A percentile compares a stretch with the other conserved stretches of the same genome.
Conservation (phyloP, 495 filamentous ascomycete species). For the Talaromyces ruber region DNA sequence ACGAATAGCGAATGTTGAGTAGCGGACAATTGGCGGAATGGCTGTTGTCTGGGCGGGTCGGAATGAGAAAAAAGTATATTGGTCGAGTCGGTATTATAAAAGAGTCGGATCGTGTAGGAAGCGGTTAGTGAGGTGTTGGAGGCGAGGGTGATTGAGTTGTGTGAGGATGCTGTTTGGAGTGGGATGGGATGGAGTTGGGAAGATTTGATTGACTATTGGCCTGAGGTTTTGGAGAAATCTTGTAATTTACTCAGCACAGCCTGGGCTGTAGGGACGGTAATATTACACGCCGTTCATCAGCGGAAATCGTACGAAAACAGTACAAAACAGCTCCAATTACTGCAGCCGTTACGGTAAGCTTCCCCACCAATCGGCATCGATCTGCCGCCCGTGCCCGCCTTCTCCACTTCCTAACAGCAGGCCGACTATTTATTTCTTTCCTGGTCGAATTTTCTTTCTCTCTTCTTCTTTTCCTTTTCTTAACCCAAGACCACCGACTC, state of each 20-base stretch:
- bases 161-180: background rate
- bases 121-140: background rate
- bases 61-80: background rate
- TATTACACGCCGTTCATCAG: background rate
- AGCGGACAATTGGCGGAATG: slow-evolving; percentile 3
- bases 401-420: slow-evolving; percentile 1
- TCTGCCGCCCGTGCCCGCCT: slow-evolving; percentile 4
- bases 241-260: background rate
- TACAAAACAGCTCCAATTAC: background rate
- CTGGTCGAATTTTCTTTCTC: slow-evolving; percentile 10
- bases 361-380: slow-evolving; percentile 3
- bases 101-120: background rate
- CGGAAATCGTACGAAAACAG: background rate
- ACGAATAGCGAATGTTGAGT: slow-evolving; percentile 17
- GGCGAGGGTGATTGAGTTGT: background rate
- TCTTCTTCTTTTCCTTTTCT: slow-evolving; percentile 19
- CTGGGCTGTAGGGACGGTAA: background rate
- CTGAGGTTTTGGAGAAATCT: slow-evolving; percentile 1
- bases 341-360: background rate
- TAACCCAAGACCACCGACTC: slow-evolving; percentile 79
- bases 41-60: background rate
- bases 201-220: slow-evolving; percentile 4
- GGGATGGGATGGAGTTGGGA: slow-evolving; percentile 3
- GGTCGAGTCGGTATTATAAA: background rate
- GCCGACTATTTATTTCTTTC: background rate